Base-by-base conservation (phyloP, 768 basidiomycete species). In the Tylopilus plumbeoviolaceoides region DNA sequence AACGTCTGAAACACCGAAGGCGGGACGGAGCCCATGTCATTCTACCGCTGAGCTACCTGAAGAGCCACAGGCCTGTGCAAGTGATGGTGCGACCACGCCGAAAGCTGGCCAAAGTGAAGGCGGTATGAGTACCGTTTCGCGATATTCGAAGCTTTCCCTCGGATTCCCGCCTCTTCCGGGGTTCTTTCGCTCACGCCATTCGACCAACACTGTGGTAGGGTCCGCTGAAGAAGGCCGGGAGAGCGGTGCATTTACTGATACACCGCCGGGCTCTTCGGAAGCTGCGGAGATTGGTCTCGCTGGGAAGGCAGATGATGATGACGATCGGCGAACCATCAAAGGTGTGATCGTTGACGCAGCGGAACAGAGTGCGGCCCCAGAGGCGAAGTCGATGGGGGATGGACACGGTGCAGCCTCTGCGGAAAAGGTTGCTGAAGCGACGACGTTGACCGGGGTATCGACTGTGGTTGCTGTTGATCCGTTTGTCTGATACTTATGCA, bases 111-210 rank as follows among this genome's bases (percentile, higher is more conserved):
- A 56, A n/a, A 38, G 64, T 61, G 45, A 76, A 65, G 64, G 77
- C 69, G 59, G 63, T 9, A 36, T 54, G 12, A 44, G 48, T 15
- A 50, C 68, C 17, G 49, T 58, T 20, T 64, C 66, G 39, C 67
- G 66, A 40, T 70, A 71, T 82, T 83, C 72, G 45, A 69, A 70
- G 47, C 58, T 69, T 43, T 66, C 70, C 46, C 78, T 84, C 59
- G 81, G 75, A 57, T 77, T 87, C 57, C 77, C 80, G 44, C 81
- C 85, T 6, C 76, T 88, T 36, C 74, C 85, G 42, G 83, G 79
- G 27, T 81, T 87, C 64, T 72, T 84, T 49, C 80, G 85, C 35
- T 73, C 77, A 20, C 80, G 85, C 45, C 78, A 86, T 64, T 78
- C 83, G 28, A 79, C 83, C 18, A 73, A 64, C 46, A 51, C 59